Conservation (phyloP, 2,329 filamentous ascomycete genomes). For the Domatiomyces globalis region DNA sequence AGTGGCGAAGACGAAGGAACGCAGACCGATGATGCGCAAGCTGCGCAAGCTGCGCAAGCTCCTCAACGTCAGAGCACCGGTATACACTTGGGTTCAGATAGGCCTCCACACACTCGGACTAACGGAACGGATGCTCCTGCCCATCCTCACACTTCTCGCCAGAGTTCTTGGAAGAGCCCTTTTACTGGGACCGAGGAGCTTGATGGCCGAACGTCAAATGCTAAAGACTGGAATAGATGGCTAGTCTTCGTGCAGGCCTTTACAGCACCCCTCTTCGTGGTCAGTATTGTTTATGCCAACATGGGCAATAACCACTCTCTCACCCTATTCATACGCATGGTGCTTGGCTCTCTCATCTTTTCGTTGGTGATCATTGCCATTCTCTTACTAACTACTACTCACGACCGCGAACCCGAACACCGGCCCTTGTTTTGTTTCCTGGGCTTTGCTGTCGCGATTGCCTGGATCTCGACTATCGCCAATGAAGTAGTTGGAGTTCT, state of each 20-base stretch:
- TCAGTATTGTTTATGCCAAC: slow-evolving; percentile 50
- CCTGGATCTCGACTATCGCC: slow-evolving; percentile 93
- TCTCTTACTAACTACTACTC: slow-evolving; percentile 55
- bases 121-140: not conserved
- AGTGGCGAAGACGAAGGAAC: slow-evolving; percentile 37
- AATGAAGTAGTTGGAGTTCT: slow-evolving; percentile 90
- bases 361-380: slow-evolving; percentile 54
- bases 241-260: slow-evolving; percentile 74
- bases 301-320: slow-evolving; percentile 35
- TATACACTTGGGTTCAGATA: not conserved
- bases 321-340: slow-evolving; percentile 40
- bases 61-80: not conserved
- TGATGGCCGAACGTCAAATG: slow-evolving; percentile 15
- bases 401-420: slow-evolving; percentile 54
- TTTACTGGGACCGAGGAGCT: slow-evolving; percentile 24
- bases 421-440: slow-evolving; percentile 71
- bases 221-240: slow-evolving; percentile 75
- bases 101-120: slow-evolving; percentile 3
- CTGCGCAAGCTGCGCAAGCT: not conserved
- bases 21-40: slow-evolving; percentile 22
- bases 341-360: slow-evolving; percentile 50
- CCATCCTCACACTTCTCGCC: slow-evolving; percentile 11
- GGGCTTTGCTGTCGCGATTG: slow-evolving; percentile 80
- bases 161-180: slow-evolving; percentile 28
- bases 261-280: slow-evolving; percentile 70